Percentiles rank a stretch among this genome's conserved stretches.
Evolutionary conservation across 108 stramenopile species (phyloP).

Genomic region (Pseudonitzschia multistriata): DNA sequence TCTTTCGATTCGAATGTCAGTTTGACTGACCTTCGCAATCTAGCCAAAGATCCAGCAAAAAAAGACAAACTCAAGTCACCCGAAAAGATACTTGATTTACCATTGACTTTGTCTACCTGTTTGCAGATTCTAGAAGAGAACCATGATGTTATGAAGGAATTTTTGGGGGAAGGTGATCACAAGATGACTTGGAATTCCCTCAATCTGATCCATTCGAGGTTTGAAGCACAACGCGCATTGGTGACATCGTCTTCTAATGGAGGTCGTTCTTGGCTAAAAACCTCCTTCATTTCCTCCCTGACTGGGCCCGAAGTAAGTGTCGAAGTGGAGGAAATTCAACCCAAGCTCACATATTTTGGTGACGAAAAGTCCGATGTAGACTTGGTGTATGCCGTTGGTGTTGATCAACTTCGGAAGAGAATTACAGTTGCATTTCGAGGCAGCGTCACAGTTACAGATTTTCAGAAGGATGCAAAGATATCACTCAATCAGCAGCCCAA

Average conservation of each 20-base stretch:
- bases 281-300: not conserved
- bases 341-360: constrained; percentile 42
- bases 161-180: constrained; percentile 20
- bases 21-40: constrained; percentile 16
- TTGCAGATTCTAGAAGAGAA: constrained; percentile 19
- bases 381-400: constrained; percentile 67
- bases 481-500: constrained; percentile 41
- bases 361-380: constrained; percentile 60
- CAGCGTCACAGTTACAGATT: constrained; percentile 61
- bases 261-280: not conserved
- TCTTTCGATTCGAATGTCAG: not conserved
- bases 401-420: constrained; percentile 46
- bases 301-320: not conserved
- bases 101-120: constrained; percentile 11
- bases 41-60: constrained; percentile 22
- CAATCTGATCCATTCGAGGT: constrained; percentile 18
- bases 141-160: constrained; percentile 12
- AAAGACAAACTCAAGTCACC: constrained; percentile 11
- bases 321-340: not conserved
- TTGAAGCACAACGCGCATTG: not conserved
- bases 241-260: not conserved
- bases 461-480: constrained; percentile 65
- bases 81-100: constrained; percentile 13
- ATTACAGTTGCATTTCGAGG: constrained; percentile 75
- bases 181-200: constrained; percentile 16